Percentiles rank a stretch among this genome's conserved stretches.
Conservation (phyloP, 192 early-diverging fungal species). For the Rhizoclosmatium globosum region DNA sequence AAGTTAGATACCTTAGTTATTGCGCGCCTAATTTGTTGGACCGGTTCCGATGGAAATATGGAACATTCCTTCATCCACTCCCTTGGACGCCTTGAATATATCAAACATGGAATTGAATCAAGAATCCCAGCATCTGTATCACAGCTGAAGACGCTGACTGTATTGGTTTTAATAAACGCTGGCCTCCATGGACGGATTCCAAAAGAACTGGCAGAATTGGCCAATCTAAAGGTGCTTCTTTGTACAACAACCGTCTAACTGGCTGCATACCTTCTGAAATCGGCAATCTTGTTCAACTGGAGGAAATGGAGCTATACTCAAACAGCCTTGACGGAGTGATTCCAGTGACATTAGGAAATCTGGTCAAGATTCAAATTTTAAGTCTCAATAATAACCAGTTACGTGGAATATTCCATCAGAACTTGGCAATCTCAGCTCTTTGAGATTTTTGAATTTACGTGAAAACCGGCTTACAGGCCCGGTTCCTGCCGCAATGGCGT, state of each 20-base stretch:
- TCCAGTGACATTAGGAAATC: neutral
- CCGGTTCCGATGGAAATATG: no score
- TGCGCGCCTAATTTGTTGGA: no score
- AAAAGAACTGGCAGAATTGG: neutral
- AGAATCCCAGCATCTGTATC: no score
- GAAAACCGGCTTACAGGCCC: neutral
- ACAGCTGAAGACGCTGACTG: no score
- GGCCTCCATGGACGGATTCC: neutral
- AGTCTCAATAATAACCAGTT: neutral
- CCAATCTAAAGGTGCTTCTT: neutral
- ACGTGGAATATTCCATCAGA: neutral
- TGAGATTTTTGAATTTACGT: neutral
- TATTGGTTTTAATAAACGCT: no score
- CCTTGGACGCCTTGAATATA: no score
- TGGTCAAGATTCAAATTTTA: neutral
- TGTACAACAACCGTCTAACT: neutral
- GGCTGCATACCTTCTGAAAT: constrained; percentile 6
- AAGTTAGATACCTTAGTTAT: no score
- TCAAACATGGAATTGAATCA: no score
- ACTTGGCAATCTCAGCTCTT: neutral
- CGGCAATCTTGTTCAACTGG: neutral
- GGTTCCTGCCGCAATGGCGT: neutral
- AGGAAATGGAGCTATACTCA: neutral
- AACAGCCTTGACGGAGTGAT: constrained; percentile 6
- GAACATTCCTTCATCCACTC: no score